Percentiles rank a stretch among this genome's conserved stretches.
phyloP scores from a whole-genome alignment of 495 filamentous ascomycete genomes.

The Trichoderma reesei region DNA sequence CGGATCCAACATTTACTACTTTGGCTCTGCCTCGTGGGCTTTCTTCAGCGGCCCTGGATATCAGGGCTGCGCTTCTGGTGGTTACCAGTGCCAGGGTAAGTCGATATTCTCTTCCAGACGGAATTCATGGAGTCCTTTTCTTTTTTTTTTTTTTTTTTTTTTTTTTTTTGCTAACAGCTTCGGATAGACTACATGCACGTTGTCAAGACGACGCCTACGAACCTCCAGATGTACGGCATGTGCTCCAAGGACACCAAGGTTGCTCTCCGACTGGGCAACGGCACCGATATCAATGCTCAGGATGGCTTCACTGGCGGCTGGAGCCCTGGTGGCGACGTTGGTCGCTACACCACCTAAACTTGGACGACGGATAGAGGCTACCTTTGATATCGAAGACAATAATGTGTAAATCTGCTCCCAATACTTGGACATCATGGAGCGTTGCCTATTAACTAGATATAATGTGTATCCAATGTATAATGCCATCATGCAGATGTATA shows the following conservation, averaged over 20 bases:
- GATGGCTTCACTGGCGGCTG: slow-evolving; percentile 40
- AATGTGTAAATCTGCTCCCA: neutral
- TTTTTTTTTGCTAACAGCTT: slow-evolving; percentile 2
- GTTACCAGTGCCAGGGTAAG: slow-evolving; percentile 21
- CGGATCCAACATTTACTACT: slow-evolving; percentile 40
- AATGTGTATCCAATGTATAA: too few species aligned
- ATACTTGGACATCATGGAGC: too few species aligned
- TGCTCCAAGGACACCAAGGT: slow-evolving; percentile 21
- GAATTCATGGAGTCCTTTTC: neutral
- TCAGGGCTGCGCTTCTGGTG: slow-evolving; percentile 18
- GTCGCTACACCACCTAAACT: slow-evolving; percentile 17
- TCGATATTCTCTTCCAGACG: slow-evolving; percentile 2
- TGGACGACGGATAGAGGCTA: neutral
- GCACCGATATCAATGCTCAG: slow-evolving; percentile 17
- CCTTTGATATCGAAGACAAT: neutral
- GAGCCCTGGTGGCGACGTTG: slow-evolving; percentile 36
- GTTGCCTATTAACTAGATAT: too few species aligned
- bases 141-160: too few species aligned
- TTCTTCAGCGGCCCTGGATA: slow-evolving; percentile 46
- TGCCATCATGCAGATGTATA: too few species aligned
- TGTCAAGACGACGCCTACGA: slow-evolving; percentile 18
- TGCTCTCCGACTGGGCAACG: slow-evolving; percentile 19
- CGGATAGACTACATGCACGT: slow-evolving; percentile 23
- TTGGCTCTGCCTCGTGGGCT: slow-evolving; percentile 51
- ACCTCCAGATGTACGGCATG: slow-evolving; percentile 22